phyloP scores from a whole-genome alignment of 106 monocot genomes.

The Phalaenopsis aphrodite region DNA sequence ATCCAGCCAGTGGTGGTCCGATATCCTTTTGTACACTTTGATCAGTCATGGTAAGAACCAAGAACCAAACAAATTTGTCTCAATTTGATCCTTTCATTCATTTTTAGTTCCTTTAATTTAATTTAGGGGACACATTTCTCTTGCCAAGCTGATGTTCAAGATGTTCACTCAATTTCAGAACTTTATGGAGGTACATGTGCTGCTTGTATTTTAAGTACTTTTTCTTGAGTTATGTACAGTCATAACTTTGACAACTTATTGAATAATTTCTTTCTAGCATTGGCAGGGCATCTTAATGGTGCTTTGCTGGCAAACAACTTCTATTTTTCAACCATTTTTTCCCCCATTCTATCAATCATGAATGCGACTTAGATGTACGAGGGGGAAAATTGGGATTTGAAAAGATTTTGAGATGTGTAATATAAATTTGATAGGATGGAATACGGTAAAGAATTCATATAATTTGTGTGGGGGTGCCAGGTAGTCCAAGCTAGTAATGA shows the following conservation, averaged over 20 bases:
- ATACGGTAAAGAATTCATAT: no score
- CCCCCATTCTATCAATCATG: neutral
- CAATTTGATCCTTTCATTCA: neutral
- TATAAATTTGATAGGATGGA: no score
- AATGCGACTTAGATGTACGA: neutral
- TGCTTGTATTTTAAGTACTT: neutral
- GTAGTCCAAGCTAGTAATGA: neutral
- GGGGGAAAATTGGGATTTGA: neutral
- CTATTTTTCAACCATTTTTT: neutral
- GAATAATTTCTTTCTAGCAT: conserved; percentile 1
- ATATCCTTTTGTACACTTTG: conserved; percentile 92
- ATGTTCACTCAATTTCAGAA: conserved; percentile 99
- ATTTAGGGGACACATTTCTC: conserved; percentile 74
- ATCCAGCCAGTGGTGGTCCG: conserved; percentile 86
- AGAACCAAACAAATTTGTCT: neutral
- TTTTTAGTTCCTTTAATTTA: conserved; percentile 12
- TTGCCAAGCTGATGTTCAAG: conserved; percentile 83
- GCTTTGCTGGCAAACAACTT: neutral
- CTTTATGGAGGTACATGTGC: conserved; percentile 76
- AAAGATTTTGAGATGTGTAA: neutral
- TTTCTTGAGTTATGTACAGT: neutral
- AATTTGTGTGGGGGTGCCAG: neutral
- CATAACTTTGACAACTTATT: neutral
- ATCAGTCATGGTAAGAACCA: conserved; percentile 56
- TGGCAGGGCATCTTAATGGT: neutral